These are phyloP conservation scores for Claviceps sp. DNA, from an alignment of 2,329 filamentous ascomycete species.

Conservation along the genomic window DNA sequence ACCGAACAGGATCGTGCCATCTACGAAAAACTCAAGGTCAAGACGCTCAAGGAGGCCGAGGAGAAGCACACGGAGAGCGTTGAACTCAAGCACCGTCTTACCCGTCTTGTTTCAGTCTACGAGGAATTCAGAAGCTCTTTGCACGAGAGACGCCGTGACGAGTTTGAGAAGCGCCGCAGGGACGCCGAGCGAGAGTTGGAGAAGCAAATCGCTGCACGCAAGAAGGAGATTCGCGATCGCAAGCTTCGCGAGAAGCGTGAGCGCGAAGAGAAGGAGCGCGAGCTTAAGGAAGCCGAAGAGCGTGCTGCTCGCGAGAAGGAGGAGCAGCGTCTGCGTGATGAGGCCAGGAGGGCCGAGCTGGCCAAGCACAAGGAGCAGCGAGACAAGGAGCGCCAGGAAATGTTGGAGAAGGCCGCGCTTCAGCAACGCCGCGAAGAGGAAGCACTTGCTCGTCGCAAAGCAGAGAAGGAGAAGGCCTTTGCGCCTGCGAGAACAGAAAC, in stretches of 20 bases:
- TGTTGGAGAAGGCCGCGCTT: slow-evolving; percentile 46
- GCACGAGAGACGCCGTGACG: slow-evolving; percentile 76
- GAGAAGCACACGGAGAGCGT: slow-evolving; percentile 85
- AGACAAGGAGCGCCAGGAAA: slow-evolving; percentile 55
- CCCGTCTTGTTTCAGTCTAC: slow-evolving; percentile 71
- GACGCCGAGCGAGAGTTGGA: slow-evolving; percentile 88
- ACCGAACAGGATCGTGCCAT: slow-evolving; percentile 63
- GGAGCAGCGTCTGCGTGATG: slow-evolving; percentile 66
- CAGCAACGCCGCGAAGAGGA: slow-evolving; percentile 82
- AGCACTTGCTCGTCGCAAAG: slow-evolving; percentile 61
- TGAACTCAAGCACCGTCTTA: slow-evolving; percentile 84
- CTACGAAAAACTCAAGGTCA: slow-evolving; percentile 65
- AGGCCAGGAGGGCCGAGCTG: slow-evolving; percentile 62
- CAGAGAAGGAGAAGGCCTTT: slow-evolving; percentile 41
- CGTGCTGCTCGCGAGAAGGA: slow-evolving; percentile 68
- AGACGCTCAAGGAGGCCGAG: slow-evolving; percentile 70
- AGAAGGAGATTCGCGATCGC: slow-evolving; percentile 78
- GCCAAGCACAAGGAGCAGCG: slow-evolving; percentile 53
- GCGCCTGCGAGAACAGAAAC: slow-evolving; percentile 11
- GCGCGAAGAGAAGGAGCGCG: slow-evolving; percentile 70
- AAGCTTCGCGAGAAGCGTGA: slow-evolving; percentile 73
- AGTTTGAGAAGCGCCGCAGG: slow-evolving; percentile 89
- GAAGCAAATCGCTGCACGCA: slow-evolving; percentile 74
- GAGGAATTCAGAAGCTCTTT: slow-evolving; percentile 72
- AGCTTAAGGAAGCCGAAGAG: slow-evolving; percentile 74